Evolutionary conservation across 192 early-diverging fungal species (phyloP).

Genomic region (Phlyctochytrium arcticum): DNA sequence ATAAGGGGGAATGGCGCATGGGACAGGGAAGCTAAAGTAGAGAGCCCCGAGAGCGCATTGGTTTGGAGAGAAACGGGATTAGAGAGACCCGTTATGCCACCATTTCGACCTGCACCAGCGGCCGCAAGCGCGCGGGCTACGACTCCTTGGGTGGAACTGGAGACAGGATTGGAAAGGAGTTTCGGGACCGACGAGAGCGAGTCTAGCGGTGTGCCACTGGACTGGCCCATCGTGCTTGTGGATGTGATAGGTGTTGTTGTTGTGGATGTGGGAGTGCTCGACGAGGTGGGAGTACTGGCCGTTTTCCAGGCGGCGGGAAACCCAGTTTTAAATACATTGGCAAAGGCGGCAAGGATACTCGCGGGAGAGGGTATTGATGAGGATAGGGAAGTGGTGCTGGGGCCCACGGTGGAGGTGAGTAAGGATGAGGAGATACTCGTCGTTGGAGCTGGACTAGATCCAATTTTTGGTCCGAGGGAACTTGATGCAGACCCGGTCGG

Average conservation of each 20-base stretch:
- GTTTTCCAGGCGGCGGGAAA: conserved; percentile 10
- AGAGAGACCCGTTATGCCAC: neutral
- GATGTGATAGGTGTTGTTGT: neutral
- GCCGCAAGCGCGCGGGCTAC: conserved; percentile 16
- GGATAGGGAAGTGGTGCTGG: neutral
- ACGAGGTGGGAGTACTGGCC: neutral
- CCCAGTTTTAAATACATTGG: conserved; percentile 14
- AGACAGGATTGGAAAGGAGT: neutral
- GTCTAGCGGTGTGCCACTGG: too few species aligned
- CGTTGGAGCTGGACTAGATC: neutral
- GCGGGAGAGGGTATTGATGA: conserved; percentile 9
- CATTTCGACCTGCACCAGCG: conserved; percentile 1
- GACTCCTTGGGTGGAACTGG: neutral
- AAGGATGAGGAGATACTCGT: neutral
- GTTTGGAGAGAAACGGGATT: conserved; percentile 13
- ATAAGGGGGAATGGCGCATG: neutral
- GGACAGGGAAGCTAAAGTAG: neutral
- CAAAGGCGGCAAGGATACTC: conserved; percentile 6
- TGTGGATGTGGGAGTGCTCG: neutral
- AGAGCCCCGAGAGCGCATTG: conserved; percentile 9
- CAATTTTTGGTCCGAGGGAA: neutral
- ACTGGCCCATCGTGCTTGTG: neutral
- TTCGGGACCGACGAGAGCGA: neutral
- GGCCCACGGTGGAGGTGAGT: neutral
- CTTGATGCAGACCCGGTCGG: neutral